Evolutionary conservation across 2,329 filamentous ascomycete genomes (phyloP).

Genomic region (Tolypocladium cylindrosporum): DNA sequence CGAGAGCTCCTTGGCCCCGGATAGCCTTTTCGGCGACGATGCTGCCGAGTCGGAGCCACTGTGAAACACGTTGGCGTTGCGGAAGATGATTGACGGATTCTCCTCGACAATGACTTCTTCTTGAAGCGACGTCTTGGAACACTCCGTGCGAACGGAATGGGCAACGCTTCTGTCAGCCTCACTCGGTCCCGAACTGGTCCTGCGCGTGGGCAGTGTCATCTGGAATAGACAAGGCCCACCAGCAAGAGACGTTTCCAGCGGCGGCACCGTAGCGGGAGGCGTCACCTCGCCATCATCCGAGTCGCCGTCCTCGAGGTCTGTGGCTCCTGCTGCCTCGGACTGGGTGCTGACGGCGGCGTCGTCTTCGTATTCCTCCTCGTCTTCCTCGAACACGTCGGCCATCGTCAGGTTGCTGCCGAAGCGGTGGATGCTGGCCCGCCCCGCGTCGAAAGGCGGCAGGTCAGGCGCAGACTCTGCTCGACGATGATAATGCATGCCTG

Average conservation of each 20-base stretch:
- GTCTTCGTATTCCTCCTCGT: conserved; percentile 55
- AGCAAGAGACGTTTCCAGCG: conserved; percentile 10
- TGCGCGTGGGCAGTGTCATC: conserved; percentile 19
- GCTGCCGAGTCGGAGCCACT: conserved; percentile 26
- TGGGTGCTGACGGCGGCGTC: conserved; percentile 20
- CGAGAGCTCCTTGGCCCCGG: conserved; percentile 33
- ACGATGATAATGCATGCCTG: conserved; percentile 66
- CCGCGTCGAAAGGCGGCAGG: conserved; percentile 62
- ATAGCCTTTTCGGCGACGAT: conserved; percentile 33
- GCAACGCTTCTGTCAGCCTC: conserved; percentile 18
- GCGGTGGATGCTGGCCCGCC: conserved; percentile 46
- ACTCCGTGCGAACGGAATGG: conserved; percentile 32
- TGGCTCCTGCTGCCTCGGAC: neutral
- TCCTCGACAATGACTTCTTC: conserved; percentile 43
- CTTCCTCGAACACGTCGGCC: conserved; percentile 81
- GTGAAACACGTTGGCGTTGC: conserved; percentile 24
- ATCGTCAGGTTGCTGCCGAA: conserved; percentile 63
- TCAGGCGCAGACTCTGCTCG: conserved; percentile 74
- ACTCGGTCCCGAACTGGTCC: conserved; percentile 36
- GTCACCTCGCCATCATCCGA: conserved; percentile 30
- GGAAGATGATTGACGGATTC: conserved; percentile 26
- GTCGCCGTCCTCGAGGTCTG: conserved; percentile 24
- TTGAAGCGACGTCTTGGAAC: conserved; percentile 38
- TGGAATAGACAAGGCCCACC: conserved; percentile 10
- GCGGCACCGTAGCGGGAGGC: conserved; percentile 15